Evolutionary conservation across 2,329 filamentous ascomycete genomes (phyloP).

Genomic region (Colletotrichum camelliae): DNA sequence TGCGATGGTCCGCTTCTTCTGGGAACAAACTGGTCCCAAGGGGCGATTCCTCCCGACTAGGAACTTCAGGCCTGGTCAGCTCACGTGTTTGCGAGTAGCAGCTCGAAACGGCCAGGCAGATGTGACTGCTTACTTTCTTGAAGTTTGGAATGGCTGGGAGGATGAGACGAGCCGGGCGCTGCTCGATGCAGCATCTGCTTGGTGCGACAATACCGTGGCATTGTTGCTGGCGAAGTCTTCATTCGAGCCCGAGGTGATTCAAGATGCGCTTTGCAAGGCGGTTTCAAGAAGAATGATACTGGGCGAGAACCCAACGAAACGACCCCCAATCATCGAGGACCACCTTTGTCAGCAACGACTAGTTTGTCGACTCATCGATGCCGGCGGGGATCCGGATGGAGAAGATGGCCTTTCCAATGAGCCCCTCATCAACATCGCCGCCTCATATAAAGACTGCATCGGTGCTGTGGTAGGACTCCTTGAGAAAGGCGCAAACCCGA

Average conservation of each 20-base stretch:
- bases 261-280: background rate
- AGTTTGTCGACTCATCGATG: background rate
- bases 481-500: background rate
- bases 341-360: background rate
- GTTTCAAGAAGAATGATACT: background rate
- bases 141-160: background rate
- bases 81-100: background rate
- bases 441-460: background rate
- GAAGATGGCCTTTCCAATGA: background rate
- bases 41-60: background rate
- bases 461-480: background rate
- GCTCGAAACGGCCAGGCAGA: background rate
- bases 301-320: background rate
- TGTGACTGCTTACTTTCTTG: background rate
- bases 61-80: background rate
- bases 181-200: background rate
- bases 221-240: background rate
- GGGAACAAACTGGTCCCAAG: background rate
- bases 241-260: background rate
- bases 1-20: constrained; percentile 32
- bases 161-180: background rate
- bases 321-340: background rate
- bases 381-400: background rate
- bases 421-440: background rate
- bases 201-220: background rate